These are phyloP conservation scores for Chara braunii DNA, from an alignment of 139 green algal genomes.

Conservation along the genomic window DNA sequence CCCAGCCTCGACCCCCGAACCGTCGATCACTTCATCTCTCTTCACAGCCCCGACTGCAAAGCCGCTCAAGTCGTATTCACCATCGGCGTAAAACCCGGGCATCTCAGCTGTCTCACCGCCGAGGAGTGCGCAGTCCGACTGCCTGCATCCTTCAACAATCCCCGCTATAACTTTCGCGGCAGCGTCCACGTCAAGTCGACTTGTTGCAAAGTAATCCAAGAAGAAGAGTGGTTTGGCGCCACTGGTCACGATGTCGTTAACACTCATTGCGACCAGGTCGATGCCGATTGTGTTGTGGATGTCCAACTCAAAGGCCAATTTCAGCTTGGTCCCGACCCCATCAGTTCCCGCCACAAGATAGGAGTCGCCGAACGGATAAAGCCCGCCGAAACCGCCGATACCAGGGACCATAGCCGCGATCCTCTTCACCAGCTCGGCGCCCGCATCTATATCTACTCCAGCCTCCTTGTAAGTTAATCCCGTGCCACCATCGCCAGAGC, in stretches of 20 bases:
- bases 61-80: slow-evolving; percentile 95
- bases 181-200: slow-evolving; percentile 80
- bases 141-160: slow-evolving; percentile 89
- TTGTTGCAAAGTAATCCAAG: slow-evolving; percentile 87
- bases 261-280: slow-evolving; percentile 75
- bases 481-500: background rate
- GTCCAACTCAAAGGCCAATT: slow-evolving; percentile 90
- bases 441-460: slow-evolving; percentile 94
- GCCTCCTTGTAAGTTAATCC: slow-evolving; percentile 60
- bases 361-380: slow-evolving; percentile 90
- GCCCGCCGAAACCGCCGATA: slow-evolving; percentile 90
- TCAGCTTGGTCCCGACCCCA: slow-evolving; percentile 96
- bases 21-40: slow-evolving; percentile 85
- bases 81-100: slow-evolving; percentile 92
- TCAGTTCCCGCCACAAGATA: slow-evolving; percentile 94
- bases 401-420: slow-evolving; percentile 85
- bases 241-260: slow-evolving; percentile 93
- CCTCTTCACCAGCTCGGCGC: slow-evolving; percentile 84
- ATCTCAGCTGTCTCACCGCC: slow-evolving; percentile 97
- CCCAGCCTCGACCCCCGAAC: slow-evolving; percentile 63
- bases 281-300: slow-evolving; percentile 94
- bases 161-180: slow-evolving; percentile 89
- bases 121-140: slow-evolving; percentile 79
- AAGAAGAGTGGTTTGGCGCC: slow-evolving; percentile 96
- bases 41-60: slow-evolving; percentile 95